These are phyloP conservation scores for Lophiostoma macrostomum DNA, from an alignment of 495 filamentous ascomycete genomes.

Conservation along the genomic window DNA sequence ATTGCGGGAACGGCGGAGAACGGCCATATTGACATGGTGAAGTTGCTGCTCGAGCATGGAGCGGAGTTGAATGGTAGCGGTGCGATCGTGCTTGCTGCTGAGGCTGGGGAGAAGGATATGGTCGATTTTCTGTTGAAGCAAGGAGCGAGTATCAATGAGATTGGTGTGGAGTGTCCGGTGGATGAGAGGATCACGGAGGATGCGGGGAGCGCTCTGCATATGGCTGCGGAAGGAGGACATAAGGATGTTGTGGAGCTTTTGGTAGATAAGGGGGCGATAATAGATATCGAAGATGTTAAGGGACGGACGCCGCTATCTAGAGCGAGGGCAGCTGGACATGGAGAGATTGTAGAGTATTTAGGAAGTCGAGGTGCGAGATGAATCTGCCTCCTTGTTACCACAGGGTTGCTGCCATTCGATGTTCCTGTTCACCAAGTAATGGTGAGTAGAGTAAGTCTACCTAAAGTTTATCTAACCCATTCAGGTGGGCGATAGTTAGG, in stretches of 20 bases:
- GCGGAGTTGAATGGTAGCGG: conserved; percentile 8
- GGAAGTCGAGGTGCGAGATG: too few species aligned
- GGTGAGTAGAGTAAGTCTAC: too few species aligned
- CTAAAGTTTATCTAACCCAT: too few species aligned
- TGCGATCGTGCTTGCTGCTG: conserved; percentile 8
- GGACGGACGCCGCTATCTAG: conserved; percentile 16
- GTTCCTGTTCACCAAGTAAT: too few species aligned
- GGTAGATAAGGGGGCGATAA: background rate
- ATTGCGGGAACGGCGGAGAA: conserved; percentile 9
- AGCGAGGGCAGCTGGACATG: too few species aligned
- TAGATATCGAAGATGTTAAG: conserved; percentile 3
- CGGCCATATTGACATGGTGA: conserved; percentile 12
- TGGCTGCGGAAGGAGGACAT: background rate
- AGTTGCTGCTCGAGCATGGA: conserved; percentile 16
- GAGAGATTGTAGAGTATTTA: too few species aligned
- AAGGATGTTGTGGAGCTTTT: conserved; percentile 5
- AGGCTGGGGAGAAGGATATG: conserved; percentile 7
- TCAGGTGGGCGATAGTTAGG: too few species aligned
- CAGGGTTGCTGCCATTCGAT: too few species aligned
- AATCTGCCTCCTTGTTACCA: too few species aligned
- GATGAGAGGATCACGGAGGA: conserved; percentile 1
- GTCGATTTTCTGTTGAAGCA: conserved; percentile 5
- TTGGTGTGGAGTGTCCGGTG: conserved; percentile 4
- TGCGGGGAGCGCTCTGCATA: conserved; percentile 15
- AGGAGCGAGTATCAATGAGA: conserved; percentile 15